Conservation (phyloP, 2,329 filamentous ascomycete genomes). For the Aspergillus ochraceoroseus region DNA sequence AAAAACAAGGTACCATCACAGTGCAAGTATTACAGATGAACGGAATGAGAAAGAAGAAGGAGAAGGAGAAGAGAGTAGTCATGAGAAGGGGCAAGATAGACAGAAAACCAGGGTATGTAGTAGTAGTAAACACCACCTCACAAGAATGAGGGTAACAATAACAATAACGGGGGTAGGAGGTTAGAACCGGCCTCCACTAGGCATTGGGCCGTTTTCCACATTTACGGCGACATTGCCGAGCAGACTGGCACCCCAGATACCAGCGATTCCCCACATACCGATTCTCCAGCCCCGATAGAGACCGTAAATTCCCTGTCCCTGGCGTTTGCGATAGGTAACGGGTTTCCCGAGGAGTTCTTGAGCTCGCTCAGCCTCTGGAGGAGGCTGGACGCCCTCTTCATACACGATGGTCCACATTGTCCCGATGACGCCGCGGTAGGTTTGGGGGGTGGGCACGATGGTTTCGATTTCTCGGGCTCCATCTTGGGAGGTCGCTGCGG, state of each 20-base stretch:
- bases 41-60: not conserved
- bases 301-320: slow-evolving; percentile 53
- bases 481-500: slow-evolving; percentile 12
- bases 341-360: slow-evolving; percentile 36
- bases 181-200: slow-evolving; percentile 34
- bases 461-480: slow-evolving; percentile 54
- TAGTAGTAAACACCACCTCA: too few relatives aligned
- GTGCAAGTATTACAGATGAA: slow-evolving; percentile 14
- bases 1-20: slow-evolving; percentile 12
- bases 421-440: slow-evolving; percentile 79
- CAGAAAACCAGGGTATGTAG: too few relatives aligned
- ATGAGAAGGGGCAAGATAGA: not conserved
- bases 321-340: slow-evolving; percentile 41
- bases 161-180: too few relatives aligned
- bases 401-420: slow-evolving; percentile 84
- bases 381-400: slow-evolving; percentile 63
- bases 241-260: slow-evolving; percentile 50
- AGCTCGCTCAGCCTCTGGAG: slow-evolving; percentile 45
- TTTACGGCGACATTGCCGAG: slow-evolving; percentile 38
- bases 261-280: slow-evolving; percentile 52
- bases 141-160: too few relatives aligned
- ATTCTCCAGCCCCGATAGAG: slow-evolving; percentile 56
- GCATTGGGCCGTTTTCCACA: slow-evolving; percentile 35
- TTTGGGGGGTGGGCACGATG: slow-evolving; percentile 68
- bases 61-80: slow-evolving; percentile 2